Conservation (phyloP, 305 asterid species). For the Andrographis paniculata region DNA sequence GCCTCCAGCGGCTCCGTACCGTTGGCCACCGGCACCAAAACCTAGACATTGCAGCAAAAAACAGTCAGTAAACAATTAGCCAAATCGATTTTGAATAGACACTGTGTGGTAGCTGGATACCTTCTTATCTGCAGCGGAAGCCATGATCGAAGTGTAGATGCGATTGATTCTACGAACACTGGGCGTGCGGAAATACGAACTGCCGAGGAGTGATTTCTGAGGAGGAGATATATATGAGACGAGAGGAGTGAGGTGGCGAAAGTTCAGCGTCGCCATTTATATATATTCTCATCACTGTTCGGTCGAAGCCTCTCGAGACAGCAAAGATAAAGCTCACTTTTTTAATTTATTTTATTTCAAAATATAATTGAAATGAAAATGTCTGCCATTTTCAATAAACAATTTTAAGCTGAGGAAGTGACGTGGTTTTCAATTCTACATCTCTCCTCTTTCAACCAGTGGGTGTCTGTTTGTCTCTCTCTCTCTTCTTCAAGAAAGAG, state of each 20-base stretch:
- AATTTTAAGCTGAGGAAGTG: too few species aligned
- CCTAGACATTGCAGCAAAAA: conserved; percentile 32
- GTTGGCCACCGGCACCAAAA: conserved; percentile 90
- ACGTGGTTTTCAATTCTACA: too few species aligned
- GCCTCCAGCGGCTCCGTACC: conserved; percentile 98
- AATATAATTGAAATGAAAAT: too few species aligned
- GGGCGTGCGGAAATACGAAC: conserved; percentile 18
- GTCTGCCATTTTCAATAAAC: too few species aligned
- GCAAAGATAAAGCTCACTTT: too few species aligned
- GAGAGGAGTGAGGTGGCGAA: conserved; percentile 47
- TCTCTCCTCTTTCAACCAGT: too few species aligned
- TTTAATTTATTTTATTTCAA: too few species aligned
- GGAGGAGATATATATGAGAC: conserved; percentile 21
- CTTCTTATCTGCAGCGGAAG: conserved; percentile 67
- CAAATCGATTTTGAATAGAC: conserved; percentile 2
- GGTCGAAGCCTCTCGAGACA: conserved; percentile 21
- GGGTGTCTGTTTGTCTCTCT: too few species aligned
- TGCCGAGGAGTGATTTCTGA: conserved; percentile 17
- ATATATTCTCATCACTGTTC: conserved; percentile 10
- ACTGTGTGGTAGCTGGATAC: conserved; percentile 20
- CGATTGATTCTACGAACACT: conserved; percentile 30
- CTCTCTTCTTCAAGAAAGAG: too few species aligned
- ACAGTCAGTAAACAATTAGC: neutral
- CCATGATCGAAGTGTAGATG: conserved; percentile 51
- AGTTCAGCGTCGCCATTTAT: conserved; percentile 33